Evolutionary conservation across 768 basidiomycete species (phyloP), one percentile per base, ranked within the genome.

Genomic region (Tricholomella constricta): DNA sequence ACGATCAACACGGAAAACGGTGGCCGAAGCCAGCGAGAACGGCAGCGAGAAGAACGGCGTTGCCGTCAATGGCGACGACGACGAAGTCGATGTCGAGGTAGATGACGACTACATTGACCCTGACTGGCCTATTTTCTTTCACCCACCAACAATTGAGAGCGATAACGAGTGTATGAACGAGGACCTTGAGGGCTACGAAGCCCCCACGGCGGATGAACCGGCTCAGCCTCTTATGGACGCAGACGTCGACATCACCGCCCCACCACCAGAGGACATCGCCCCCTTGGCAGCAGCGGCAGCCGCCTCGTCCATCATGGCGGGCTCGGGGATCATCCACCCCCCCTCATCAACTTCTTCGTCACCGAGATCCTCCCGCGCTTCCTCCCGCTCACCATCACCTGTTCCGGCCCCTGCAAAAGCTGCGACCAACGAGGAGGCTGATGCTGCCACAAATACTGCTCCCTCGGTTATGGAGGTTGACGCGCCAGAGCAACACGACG

Each of bases 231-330:
- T 57, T 3, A 60, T 62, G 52, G 65, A 62, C 32, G 60, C 64
- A 32, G 69, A 70, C 31, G 59, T 69, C 38, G 75, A 77, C 48
- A 59, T 64, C 9, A 70, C 67, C 14, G 61, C 63, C 34, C 64
- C 70, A 40, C 51, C 62, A 34, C 45, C 62, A 9, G 54, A 65
- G 52, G 61, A 64, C 48, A 62, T 67, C 7, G 68, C 61, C 0
- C 68, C 68, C 36, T 62, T 70, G 31, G 62, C 68, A 32, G 69
- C 72, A 1, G 71, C 73, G 4, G 76, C 72, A 0, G 73, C 77
- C 6, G 70, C 74, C 3, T 74, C 76, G n/a, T 78, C 79, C 11
- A 79, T 78, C 32, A 79, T 79, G 76, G 75, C 78, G 6, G 76
- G 75, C 19, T 70, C 77, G 1, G 59, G 68, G 10, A 65, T 76